Base-by-base conservation (phyloP, 148 eudicot species). In the Silene conica region DNA sequence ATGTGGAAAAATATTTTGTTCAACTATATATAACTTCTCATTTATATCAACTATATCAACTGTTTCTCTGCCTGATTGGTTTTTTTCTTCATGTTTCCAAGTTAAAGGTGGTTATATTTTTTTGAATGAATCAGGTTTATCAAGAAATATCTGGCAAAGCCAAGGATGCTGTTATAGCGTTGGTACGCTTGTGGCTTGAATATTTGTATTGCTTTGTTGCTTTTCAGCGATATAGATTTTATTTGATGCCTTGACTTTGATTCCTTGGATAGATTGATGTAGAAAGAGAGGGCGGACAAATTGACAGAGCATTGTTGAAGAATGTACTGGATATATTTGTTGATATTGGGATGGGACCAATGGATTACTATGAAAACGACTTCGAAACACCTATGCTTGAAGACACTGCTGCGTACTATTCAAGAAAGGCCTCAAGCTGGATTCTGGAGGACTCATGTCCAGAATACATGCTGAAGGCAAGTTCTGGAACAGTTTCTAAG, bases 221-320 rank as follows among this genome's bases (percentile, higher is more conserved):
- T 8, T 70, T 61, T 66, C 16, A 46, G 61, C 23, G 38, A 74
- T 23, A 56, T 38, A 22, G 55, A 22, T 62, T 21, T 21, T 41
- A 41, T 66, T 41, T 11, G 23, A 55, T 55, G 14, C 2, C 21
- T 41, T 75, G 78, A 25, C 48, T 21, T 3, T n/a, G 8, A 57
- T 73, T 55, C 74, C 65, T 16, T 77, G 26, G 54, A 45, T 79
- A 94, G 98, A 88, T 94, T 83, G 92, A 91, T 79, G 85, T 85
- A 76, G 97, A 94, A 83, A 87, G 98, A 43, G 98, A 94, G 75
- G 97, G 98, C 71, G 97, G 87, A 74, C 97, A 89, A 75, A 91
- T 94, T 73, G 97, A 89, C 74, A 79, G 92, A 82, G 96, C 93
- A 25, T 74, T 94, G 62, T 69, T 94, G 60, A 94, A 94, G 83